A percentile compares a stretch with the other conserved stretches of the same genome.
Evolutionary conservation across 2,329 filamentous ascomycete species (phyloP).

Genomic region (Penicillium sp.): DNA sequence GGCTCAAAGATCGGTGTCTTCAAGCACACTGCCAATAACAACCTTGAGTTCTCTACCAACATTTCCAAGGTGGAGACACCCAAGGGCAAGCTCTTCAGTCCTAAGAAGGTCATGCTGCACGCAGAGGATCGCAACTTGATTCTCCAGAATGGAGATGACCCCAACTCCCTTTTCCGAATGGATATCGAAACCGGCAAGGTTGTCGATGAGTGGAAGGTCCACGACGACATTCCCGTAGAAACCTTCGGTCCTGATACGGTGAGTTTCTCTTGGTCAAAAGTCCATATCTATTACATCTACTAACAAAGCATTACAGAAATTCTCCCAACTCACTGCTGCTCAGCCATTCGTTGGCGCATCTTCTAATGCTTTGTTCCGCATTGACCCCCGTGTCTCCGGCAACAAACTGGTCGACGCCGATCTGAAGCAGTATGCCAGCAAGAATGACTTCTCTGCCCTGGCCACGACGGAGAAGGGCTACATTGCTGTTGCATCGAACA

Average conservation of each 20-base stretch:
- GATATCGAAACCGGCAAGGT: conserved; percentile 97
- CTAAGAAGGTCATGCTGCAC: conserved; percentile 95
- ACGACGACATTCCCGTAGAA: conserved; percentile 89
- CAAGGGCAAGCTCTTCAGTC: conserved; percentile 78
- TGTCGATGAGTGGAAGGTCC: conserved; percentile 97
- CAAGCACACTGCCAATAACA: conserved; percentile 89
- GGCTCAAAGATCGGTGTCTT: conserved; percentile 98
- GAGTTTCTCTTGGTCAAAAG: conserved; percentile 24
- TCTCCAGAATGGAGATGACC: conserved; percentile 73
- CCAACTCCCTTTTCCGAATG: conserved; percentile 93
- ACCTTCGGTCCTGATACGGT: conserved; percentile 87
- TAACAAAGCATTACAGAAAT: conserved; percentile 58
- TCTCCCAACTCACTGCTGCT: conserved; percentile 91
- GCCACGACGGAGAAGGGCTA: conserved; percentile 96
- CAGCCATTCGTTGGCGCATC: conserved; percentile 94
- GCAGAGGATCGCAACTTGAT: conserved; percentile 86
- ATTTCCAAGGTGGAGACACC: conserved; percentile 94
- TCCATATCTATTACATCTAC: conserved; percentile 17
- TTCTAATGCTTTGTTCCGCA: conserved; percentile 83
- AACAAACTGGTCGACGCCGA: conserved; percentile 90
- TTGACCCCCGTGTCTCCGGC: conserved; percentile 84
- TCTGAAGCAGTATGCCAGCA: conserved; percentile 91
- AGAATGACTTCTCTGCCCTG: conserved; percentile 93
- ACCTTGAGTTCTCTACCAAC: conserved; percentile 91
- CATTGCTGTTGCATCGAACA: conserved; percentile 93